Evolutionary conservation across 2,329 filamentous ascomycete species (phyloP), one percentile per base, ranked within the genome.

Genomic region (Nemania serpens): DNA sequence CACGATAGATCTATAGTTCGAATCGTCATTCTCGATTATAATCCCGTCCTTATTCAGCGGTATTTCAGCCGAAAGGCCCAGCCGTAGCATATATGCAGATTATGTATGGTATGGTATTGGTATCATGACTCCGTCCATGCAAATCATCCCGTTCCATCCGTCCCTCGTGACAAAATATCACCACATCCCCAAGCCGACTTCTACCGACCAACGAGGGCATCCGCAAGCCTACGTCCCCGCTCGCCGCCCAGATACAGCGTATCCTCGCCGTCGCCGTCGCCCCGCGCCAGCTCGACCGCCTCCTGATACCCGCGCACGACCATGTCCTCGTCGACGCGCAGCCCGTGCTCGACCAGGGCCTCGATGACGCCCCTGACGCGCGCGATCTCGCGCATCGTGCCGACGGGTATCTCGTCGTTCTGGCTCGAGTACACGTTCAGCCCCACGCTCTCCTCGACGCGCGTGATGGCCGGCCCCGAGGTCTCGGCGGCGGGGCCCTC

Each of bases 341-440:
- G 79, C 0, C 91, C 91, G 46, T 89, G 87, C 74, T 96, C 90
- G 1, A 96, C 91, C 61, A 99, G 78, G 1, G 92, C 89, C 59
- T 88, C 85, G 58, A 99, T 90, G 58, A 95, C 90, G 20, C 91
- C 91, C 37, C 90, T 84, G 47, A 98, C 82, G 61, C 93, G 83
- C 15, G 91, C 88, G 76, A 99, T 97, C 81, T 98, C 95, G 64
- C 88, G 85, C 81, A 95, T 87, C 15, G 92, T 94, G 51, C 87
- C 86, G 2, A 86, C 79, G 20, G 86, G 80, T 65, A 99, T 93
- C 58, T 86, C 83, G 74, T 98, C 94, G 74, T 99, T 99, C 79
- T 97, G 93, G 73, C 91, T 96, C 57, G 91, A 95, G 77, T 99
- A 99, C 69, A 97, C 92, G 55, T 89, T 91, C 70, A 88, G 87